Evolutionary conservation across 2,329 filamentous ascomycete genomes (phyloP), one percentile per base, ranked within the genome.

Genomic region (Talaromyces sp.): DNA sequence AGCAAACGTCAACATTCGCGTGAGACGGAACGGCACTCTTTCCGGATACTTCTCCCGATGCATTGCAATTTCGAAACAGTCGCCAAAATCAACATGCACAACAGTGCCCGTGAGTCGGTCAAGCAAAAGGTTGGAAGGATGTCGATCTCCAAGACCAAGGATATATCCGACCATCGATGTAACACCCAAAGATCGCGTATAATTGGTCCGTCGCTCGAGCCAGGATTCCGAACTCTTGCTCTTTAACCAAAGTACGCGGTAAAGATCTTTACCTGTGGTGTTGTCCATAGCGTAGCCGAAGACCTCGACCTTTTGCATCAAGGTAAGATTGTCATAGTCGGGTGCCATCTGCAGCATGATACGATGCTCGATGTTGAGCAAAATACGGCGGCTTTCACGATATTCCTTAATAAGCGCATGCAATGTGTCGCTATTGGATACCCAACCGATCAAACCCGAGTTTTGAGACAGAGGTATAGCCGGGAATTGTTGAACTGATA

Each of bases 91-190:
- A 72, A 99, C 98, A 76, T 99, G 95, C 69, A 99, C 90, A 68
- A 99, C 95, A 82, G 96, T 97, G 75, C 95, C 95, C 0, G 94
- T 98, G 67, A 96, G 88, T 45, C 93, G 90, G 78, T 99, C 95
- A 47, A 99, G 89, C 90, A 99, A 96, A 73, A 99, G 82, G 78
- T 99, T 99, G 67, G 93, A 97, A 43, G 96, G 96, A 80, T 99
- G 95, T 57, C 96, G 89, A 80, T 99, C 95, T 63, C 95, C 95
- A 14, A 99, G 84, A 66, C 95, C 96, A 24, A 99, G 87, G 69
- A 99, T 98, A 78, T 99, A 99, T 68, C 95, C 95, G n/a, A 98
- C 95, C 93, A 99, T 99, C n/a, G 93, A 97, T 95, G 99, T 99
- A 73, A 99, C 95, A 71, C 92, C 95, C 1, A 99, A 84, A 1